Evolutionary conservation across 805 yeast genomes (phyloP).

Genomic region (Nakazawaea ernobii): DNA sequence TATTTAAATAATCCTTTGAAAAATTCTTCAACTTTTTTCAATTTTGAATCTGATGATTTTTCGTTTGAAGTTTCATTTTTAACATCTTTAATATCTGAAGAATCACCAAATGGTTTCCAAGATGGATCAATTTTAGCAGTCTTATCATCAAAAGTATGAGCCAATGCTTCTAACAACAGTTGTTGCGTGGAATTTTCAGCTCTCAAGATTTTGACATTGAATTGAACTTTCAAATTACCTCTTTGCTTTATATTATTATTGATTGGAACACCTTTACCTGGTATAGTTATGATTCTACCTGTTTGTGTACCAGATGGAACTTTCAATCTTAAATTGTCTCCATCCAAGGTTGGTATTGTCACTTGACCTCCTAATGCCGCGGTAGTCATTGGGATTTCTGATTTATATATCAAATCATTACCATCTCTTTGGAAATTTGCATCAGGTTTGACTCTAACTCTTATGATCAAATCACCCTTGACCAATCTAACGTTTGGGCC

Average conservation of each 20-base stretch:
- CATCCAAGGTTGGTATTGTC: slow-evolving; percentile 87
- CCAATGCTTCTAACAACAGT: slow-evolving; percentile 88
- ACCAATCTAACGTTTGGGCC: slow-evolving; percentile 62
- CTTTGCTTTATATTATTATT: slow-evolving; percentile 36
- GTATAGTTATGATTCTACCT: slow-evolving; percentile 67
- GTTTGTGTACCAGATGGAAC: slow-evolving; percentile 81
- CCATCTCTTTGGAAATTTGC: slow-evolving; percentile 61
- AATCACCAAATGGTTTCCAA: slow-evolving; percentile 32
- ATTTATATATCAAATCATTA: slow-evolving; percentile 57
- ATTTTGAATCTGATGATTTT: slow-evolving; percentile 26
- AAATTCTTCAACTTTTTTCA: slow-evolving; percentile 53
- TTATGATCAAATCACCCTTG: slow-evolving; percentile 85
- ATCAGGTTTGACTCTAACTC: slow-evolving; percentile 76
- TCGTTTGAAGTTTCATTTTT: neutral
- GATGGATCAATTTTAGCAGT: slow-evolving; percentile 63
- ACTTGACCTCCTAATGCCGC: slow-evolving; percentile 94
- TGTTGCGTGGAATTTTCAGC: slow-evolving; percentile 83
- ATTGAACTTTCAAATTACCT: slow-evolving; percentile 76
- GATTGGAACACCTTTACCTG: slow-evolving; percentile 84
- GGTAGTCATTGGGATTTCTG: slow-evolving; percentile 84
- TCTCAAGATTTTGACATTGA: slow-evolving; percentile 64
- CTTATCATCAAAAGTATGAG: slow-evolving; percentile 80
- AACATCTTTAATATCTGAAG: slow-evolving; percentile 10
- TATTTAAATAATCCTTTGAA: slow-evolving; percentile 52
- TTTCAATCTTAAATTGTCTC: slow-evolving; percentile 66